Conservation (phyloP, 306 rosid genomes). For the Astragalus glycyphyllos region DNA sequence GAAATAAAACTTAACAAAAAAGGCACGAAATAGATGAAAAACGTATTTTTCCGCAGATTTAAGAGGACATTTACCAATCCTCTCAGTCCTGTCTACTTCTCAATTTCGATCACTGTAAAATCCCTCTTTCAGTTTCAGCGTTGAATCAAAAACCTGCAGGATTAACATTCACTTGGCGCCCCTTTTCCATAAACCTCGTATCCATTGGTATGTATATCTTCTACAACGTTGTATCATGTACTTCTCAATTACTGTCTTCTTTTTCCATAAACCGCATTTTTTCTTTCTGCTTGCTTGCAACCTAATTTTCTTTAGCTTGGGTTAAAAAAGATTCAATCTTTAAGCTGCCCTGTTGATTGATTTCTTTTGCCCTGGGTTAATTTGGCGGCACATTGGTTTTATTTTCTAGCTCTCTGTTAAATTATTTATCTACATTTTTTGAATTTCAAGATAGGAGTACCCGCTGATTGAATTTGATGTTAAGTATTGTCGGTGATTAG, state of each 20-base stretch:
- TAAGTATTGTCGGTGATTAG: slow-evolving; percentile 5
- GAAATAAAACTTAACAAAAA: background rate
- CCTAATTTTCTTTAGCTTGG: slow-evolving; percentile 31
- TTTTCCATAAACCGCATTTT: slow-evolving; percentile 15
- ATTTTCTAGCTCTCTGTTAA: slow-evolving; percentile 1
- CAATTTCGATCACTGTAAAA: slow-evolving; percentile 27
- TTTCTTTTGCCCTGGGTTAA: slow-evolving; percentile 18
- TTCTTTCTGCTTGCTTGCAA: slow-evolving; percentile 13
- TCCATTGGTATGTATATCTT: slow-evolving; percentile 25
- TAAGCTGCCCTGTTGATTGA: background rate
- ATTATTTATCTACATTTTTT: background rate
- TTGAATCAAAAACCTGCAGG: background rate
- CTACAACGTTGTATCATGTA: background rate
- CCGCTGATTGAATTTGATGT: background rate
- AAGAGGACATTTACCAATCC: background rate
- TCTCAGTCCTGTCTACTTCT: slow-evolving; percentile 11
- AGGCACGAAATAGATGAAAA: background rate
- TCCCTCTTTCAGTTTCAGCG: slow-evolving; percentile 22
- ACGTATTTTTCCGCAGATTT: background rate
- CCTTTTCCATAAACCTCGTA: slow-evolving; percentile 1
- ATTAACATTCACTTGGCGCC: background rate
- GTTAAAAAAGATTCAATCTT: slow-evolving; percentile 27
- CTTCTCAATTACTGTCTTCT: background rate
- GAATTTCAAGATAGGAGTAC: background rate
- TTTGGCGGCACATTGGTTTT: slow-evolving; percentile 37